Percentiles rank a stretch among this genome's conserved stretches.
These are phyloP conservation scores for Haematococcus sp. DNA, from an alignment of 139 green algal genomes.

Conservation along the genomic window DNA sequence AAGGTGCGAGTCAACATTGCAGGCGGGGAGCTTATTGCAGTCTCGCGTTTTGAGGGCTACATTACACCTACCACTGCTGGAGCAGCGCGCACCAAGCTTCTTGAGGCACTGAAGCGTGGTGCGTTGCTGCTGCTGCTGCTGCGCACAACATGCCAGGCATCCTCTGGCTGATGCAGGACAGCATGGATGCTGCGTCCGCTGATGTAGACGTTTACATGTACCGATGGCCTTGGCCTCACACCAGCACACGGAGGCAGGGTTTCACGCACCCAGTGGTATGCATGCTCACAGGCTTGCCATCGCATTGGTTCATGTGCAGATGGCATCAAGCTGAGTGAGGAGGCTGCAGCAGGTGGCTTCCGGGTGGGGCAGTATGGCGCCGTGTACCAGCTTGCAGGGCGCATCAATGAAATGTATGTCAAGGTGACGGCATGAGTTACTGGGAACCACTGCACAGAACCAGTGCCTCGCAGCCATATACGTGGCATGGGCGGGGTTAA, in stretches of 20 bases:
- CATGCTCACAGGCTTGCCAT: too few relatives aligned
- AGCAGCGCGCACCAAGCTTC: slow-evolving; percentile 23
- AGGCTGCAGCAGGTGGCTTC: slow-evolving; percentile 51
- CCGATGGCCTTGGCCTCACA: too few relatives aligned
- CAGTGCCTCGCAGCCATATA: too few relatives aligned
- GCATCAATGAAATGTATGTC: slow-evolving; percentile 67
- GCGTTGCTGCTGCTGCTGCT: neutral
- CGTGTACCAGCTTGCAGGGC: slow-evolving; percentile 48
- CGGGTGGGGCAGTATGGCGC: slow-evolving; percentile 56
- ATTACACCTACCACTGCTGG: slow-evolving; percentile 52
- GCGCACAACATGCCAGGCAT: too few relatives aligned
- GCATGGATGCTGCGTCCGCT: too few relatives aligned
- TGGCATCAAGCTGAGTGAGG: slow-evolving; percentile 41
- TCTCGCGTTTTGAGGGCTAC: slow-evolving; percentile 54
- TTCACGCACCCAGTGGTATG: too few relatives aligned
- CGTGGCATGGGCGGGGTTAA: too few relatives aligned
- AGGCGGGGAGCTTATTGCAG: slow-evolving; percentile 62
- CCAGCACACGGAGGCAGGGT: too few relatives aligned
- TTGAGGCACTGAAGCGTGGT: slow-evolving; percentile 36
- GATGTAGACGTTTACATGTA: too few relatives aligned
- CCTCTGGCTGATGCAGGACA: too few relatives aligned
- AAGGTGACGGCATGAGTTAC: slow-evolving; percentile 22
- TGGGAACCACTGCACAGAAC: too few relatives aligned
- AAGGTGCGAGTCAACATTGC: slow-evolving; percentile 35
- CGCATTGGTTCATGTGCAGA: slow-evolving; percentile 35